Conservation (phyloP, 306 rosid genomes). For the Medicago ruthenica region DNA sequence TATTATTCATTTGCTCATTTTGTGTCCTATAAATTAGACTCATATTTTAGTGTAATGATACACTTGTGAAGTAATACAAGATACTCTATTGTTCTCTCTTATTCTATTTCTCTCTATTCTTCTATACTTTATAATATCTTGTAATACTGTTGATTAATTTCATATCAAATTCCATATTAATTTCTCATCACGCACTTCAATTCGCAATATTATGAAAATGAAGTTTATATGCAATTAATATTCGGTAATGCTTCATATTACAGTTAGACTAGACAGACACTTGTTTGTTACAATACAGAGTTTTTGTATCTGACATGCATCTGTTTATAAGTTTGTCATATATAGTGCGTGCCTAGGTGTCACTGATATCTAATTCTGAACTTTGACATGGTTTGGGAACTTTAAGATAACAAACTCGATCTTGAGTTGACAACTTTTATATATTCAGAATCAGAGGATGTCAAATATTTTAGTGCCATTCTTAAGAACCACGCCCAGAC, state of each 20-base stretch:
- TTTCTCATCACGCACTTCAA: background rate
- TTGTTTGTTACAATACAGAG: slow-evolving; percentile 23
- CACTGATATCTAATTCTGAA: background rate
- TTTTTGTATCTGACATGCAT: slow-evolving; percentile 40
- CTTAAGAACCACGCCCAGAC: too few relatives aligned
- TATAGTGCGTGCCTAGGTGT: slow-evolving; percentile 9
- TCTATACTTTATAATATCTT: too few relatives aligned
- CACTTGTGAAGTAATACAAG: too few relatives aligned
- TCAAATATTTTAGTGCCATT: background rate
- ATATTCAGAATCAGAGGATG: background rate
- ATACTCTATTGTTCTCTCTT: too few relatives aligned
- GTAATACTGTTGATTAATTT: too few relatives aligned
- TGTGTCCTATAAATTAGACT: too few relatives aligned
- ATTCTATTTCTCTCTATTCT: too few relatives aligned
- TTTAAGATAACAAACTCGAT: background rate
- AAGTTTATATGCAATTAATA: background rate
- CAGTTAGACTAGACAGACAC: background rate
- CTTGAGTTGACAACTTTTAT: background rate
- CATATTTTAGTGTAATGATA: too few relatives aligned
- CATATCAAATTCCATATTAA: background rate
- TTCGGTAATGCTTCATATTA: background rate
- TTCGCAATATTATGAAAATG: background rate
- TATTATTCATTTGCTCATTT: too few relatives aligned
- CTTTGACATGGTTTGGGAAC: background rate
- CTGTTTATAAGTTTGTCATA: slow-evolving; percentile 24